Base-by-base conservation (phyloP, 2,329 filamentous ascomycete genomes). In the Cercospora sp. region DNA sequence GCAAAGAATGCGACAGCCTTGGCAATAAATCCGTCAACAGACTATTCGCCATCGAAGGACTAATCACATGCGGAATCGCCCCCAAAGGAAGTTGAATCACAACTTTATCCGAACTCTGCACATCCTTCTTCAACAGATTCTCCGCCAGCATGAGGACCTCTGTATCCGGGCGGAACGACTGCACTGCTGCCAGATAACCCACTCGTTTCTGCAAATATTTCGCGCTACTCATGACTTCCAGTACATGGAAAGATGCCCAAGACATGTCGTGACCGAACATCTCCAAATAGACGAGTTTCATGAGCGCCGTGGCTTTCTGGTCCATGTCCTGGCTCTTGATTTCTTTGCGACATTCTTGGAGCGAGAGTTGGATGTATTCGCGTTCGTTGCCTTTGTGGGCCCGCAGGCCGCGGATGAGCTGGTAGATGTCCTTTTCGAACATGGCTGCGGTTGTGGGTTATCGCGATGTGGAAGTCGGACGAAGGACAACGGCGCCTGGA, bases 231-330 rank as follows among this genome's bases (percentile, higher is more conserved):
- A 99, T 99, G 82, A 99, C 95, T 82, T 99, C 95, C 59, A 99
- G 89, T 63, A 98, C 94, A 79, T 99, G 92, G 82, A 99, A 99
- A 12, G 94, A 94, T 3, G 95, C 95, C 95, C 95, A 99, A 3
- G 94, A 97, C 95, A 99, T 99, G 81, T 98, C 95, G 79, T 98
- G 92, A 13, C 95, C 95, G 74, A 98, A 94, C 95, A 99, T 99
- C 80, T 99, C 95, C 73, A 99, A 88, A 79, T 99, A 99, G 63
- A 97, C 90, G 75, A 99, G 87, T 84, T 99, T 99, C 77, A 99
- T 84, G 64, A 99, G 86, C 57, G 95, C 95, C 36, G 93, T 98
- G 20, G 95, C 94, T 85, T 99, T 99, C 81, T 97, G 87, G 82
- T 98, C 94, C 91, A 97, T 95, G 81, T 99, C 95, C 82, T 94